Evolutionary conservation across 495 filamentous ascomycete genomes (phyloP).

Genomic region (Aspergillus biplanus): DNA sequence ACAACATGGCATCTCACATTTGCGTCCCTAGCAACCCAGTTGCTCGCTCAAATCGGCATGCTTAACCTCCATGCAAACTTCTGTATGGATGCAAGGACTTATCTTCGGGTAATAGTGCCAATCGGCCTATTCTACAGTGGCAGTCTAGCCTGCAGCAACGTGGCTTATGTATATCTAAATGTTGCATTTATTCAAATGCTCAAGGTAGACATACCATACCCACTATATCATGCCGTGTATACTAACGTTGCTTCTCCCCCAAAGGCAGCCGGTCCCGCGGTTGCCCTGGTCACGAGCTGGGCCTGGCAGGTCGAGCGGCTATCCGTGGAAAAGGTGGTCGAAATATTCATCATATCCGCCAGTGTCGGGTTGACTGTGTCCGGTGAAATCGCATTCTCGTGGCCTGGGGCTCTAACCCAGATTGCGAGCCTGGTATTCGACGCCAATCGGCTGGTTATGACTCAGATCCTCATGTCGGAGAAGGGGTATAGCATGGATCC

Average conservation of each 20-base stretch:
- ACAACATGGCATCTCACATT: constrained; percentile 81
- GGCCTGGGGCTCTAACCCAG: constrained; percentile 72
- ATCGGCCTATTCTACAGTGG: constrained; percentile 75
- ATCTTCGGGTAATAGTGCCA: constrained; percentile 71
- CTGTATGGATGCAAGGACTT: constrained; percentile 69
- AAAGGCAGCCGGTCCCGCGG: constrained; percentile 68
- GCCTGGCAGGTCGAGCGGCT: constrained; percentile 62
- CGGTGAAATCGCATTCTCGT: constrained; percentile 75
- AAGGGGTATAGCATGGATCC: constrained; percentile 82
- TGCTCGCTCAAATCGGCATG: constrained; percentile 65
- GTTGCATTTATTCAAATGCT: constrained; percentile 85
- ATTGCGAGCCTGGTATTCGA: constrained; percentile 72
- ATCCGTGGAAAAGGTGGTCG: constrained; percentile 62
- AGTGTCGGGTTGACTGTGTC: constrained; percentile 74
- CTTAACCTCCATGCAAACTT: constrained; percentile 70
- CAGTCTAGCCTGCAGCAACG: constrained; percentile 72
- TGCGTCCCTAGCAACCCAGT: constrained; percentile 72
- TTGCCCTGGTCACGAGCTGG: constrained; percentile 69
- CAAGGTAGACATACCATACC: constrained; percentile 55
- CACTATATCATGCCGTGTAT: not conserved
- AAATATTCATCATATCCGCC: constrained; percentile 73
- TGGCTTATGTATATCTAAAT: constrained; percentile 74
- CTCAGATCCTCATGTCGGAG: constrained; percentile 69
- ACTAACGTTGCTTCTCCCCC: not conserved
- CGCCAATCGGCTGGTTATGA: constrained; percentile 75